Base-by-base conservation (phyloP, 345 rosid species). In the Angophora floribunda region DNA sequence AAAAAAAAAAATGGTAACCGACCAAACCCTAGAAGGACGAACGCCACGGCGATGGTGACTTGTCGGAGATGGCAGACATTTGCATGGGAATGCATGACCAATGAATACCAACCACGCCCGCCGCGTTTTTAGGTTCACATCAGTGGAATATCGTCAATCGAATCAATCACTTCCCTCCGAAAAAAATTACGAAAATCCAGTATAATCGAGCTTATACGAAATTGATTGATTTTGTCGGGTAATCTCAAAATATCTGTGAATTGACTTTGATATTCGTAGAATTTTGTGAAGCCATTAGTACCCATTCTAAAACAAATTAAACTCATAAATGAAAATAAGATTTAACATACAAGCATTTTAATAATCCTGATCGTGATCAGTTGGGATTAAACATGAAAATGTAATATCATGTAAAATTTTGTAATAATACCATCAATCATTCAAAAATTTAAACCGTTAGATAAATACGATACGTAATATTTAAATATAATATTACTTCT, bases 371-470 rank as follows among this genome's bases (percentile, higher is more conserved):
- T 65, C 17, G 6, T 13, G 36, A 63, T 28, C 6, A 63, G 2
- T 65, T n/a, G 19, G 4, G 13, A 13, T n/a, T n/a, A n/a, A n/a
- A n/a, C n/a, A n/a, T n/a, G n/a, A n/a, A n/a, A n/a, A n/a, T n/a
- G n/a, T n/a, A 36, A 63, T n/a, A 67, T 15, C 1, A 2, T 4
- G 6, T 30, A 15, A 67, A 67, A 30, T 30, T 67, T 67, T 67
- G 4, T 63, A 5, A 6, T 3, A 3, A 4, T 12, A n/a, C 16
- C 7, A 1, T 16, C 5, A 4, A 16, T 8, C 7, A 32, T 67
- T 67, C 24, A 7, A 32, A 32, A 67, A 67, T 1, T 30, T 30
- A 67, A 30, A 16, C 9, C 15, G 11, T 13, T 3, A 28, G 2
- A 61, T 13, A 6, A 28, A 28, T 15, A n/a, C 16, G 2, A 13